Conservation (phyloP, 768 basidiomycete species). For the Pulveroboletus sp. region DNA sequence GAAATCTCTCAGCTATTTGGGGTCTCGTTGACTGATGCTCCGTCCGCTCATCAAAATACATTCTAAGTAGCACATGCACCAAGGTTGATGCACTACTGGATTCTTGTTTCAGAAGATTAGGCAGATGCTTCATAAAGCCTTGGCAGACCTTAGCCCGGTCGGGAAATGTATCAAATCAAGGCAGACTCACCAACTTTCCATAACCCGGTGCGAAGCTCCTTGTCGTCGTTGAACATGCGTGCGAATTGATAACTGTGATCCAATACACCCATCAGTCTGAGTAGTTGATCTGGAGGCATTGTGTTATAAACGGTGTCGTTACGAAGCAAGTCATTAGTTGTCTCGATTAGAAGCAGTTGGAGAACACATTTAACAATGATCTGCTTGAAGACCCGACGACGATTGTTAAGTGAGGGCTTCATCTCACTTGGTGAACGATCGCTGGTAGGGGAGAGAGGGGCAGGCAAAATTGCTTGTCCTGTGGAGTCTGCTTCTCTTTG, state of each 20-base stretch:
- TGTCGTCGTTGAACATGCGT: conserved; percentile 95
- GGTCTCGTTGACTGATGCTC: conserved; percentile 82
- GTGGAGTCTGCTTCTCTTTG: conserved; percentile 41
- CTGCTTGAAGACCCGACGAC: conserved; percentile 90
- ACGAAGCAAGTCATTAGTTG: conserved; percentile 90
- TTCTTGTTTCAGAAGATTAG: conserved; percentile 96
- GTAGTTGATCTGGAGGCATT: conserved; percentile 90
- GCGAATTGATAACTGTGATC: conserved; percentile 99
- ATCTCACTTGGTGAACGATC: conserved; percentile 46
- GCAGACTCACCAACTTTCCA: conserved; percentile 95
- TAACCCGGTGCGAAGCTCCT: conserved; percentile 90
- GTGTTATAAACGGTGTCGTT: conserved; percentile 88
- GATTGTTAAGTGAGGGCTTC: conserved; percentile 58
- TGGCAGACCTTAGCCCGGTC: conserved; percentile 2
- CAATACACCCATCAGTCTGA: conserved; percentile 91
- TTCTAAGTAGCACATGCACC: conserved; percentile 84
- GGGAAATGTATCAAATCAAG: not conserved
- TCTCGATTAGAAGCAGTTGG: conserved; percentile 93
- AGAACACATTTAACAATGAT: conserved; percentile 99
- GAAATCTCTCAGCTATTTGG: conserved; percentile 68
- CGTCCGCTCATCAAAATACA: conserved; percentile 89
- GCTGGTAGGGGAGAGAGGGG: conserved; percentile 77
- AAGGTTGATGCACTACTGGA: conserved; percentile 94
- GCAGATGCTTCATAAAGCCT: conserved; percentile 99
- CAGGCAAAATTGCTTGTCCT: conserved; percentile 70